A percentile compares a stretch with the other conserved stretches of the same genome.
These are phyloP conservation scores for Acidomyces sp. DNA, from an alignment of 495 filamentous ascomycete genomes.

Conservation along the genomic window DNA sequence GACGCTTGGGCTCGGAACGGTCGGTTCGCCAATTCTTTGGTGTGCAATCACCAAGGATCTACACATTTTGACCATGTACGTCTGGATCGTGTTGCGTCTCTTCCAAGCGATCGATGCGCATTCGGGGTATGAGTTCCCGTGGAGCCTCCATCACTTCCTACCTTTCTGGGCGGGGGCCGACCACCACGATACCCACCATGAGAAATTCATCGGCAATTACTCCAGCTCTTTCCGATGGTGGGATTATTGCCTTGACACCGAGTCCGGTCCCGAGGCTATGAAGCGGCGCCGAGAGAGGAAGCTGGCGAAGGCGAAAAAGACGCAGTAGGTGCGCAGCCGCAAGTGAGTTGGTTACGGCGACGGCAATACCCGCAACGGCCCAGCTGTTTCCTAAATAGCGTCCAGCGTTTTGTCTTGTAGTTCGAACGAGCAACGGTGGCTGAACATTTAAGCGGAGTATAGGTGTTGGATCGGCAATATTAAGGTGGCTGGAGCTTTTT, in stretches of 20 bases:
- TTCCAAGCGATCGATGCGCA: constrained; percentile 98
- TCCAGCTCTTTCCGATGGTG: constrained; percentile 98
- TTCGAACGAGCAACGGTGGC: too few relatives aligned
- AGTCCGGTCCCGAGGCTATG: constrained; percentile 75
- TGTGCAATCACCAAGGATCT: constrained; percentile 70
- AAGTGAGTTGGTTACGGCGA: too few relatives aligned
- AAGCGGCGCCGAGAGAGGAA: constrained; percentile 75
- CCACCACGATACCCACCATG: constrained; percentile 93
- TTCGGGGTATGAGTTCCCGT: constrained; percentile 95
- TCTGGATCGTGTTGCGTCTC: constrained; percentile 85
- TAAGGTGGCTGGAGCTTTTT: too few relatives aligned
- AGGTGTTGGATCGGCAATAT: too few relatives aligned
- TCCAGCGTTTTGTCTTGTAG: too few relatives aligned
- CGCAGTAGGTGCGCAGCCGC: constrained; percentile 32
- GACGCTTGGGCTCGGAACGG: constrained; percentile 86
- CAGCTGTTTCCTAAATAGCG: too few relatives aligned
- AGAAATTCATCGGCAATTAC: constrained; percentile 96
- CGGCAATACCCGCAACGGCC: too few relatives aligned
- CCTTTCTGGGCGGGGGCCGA: constrained; percentile 98
- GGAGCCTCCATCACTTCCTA: constrained; percentile 85
- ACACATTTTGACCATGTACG: constrained; percentile 93
- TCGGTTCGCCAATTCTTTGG: constrained; percentile 74
- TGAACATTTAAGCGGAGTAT: too few relatives aligned
- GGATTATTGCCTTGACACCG: constrained; percentile 88
- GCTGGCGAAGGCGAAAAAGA: constrained; percentile 54